Conservation (phyloP, 2,329 filamentous ascomycete genomes). For the Grosmannia penicillata region DNA sequence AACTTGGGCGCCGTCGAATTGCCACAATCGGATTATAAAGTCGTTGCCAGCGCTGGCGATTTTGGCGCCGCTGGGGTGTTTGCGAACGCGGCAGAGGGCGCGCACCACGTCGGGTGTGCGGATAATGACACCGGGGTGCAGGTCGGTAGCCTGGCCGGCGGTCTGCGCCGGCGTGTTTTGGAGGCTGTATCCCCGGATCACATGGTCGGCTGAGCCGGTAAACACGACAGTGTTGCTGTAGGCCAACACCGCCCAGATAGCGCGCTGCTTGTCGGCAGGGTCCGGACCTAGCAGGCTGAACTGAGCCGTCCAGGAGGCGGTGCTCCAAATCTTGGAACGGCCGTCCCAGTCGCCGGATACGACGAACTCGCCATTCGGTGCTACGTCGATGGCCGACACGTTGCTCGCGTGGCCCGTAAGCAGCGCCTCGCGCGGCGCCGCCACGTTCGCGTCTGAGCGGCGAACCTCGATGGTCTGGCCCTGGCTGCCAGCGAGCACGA, state of each 20-base stretch:
- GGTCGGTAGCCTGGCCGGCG: constrained; percentile 24
- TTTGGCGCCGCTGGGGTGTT: constrained; percentile 71
- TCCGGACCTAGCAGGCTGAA: constrained; percentile 47
- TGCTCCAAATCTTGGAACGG: constrained; percentile 71
- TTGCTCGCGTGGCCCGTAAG: constrained; percentile 79
- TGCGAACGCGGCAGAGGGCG: constrained; percentile 66
- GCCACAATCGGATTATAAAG: constrained; percentile 77
- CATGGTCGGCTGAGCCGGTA: constrained; percentile 84
- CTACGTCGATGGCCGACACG: constrained; percentile 73
- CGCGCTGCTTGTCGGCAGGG: constrained; percentile 20
- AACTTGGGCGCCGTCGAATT: constrained; percentile 59
- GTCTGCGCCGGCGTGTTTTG: constrained; percentile 34
- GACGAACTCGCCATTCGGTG: constrained; percentile 55
- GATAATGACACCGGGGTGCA: constrained; percentile 37
- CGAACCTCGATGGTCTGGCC: constrained; percentile 89
- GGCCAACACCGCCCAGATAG: constrained; percentile 84
- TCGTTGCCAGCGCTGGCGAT: constrained; percentile 94
- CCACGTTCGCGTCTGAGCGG: constrained; percentile 47
- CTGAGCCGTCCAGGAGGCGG: constrained; percentile 73
- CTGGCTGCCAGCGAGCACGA: constrained; percentile 77
- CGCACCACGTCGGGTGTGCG: constrained; percentile 71
- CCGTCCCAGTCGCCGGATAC: constrained; percentile 92
- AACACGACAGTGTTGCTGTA: constrained; percentile 68
- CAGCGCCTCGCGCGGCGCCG: constrained; percentile 71
- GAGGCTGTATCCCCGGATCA: constrained; percentile 71